phyloP scores from a whole-genome alignment of 179 eudicot species.

The Drosera spatulata region DNA sequence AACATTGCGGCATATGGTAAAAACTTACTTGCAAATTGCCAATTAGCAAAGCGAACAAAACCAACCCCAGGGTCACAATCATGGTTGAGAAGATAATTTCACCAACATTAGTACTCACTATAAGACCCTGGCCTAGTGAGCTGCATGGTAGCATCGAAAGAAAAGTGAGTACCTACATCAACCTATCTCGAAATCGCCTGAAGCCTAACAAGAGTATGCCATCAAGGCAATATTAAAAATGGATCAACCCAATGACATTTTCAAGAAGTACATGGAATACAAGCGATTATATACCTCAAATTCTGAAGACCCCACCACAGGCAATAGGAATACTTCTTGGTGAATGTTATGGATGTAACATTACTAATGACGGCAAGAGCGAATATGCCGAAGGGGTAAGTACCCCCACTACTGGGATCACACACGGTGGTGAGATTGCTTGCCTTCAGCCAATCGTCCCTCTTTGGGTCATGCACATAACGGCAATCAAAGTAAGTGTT shows the following conservation, averaged over 20 bases:
- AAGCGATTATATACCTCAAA: constrained; percentile 26
- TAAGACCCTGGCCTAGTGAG: constrained; percentile 31
- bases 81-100: constrained; percentile 26
- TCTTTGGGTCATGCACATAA: constrained; percentile 12
- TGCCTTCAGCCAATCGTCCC: constrained; percentile 27
- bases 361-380: constrained; percentile 40
- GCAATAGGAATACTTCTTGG: constrained; percentile 65
- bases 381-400: constrained; percentile 60
- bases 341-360: constrained; percentile 41
- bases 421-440: constrained; percentile 38
- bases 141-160: constrained; percentile 9
- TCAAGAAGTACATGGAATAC: no score
- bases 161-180: no score
- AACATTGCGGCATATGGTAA: not conserved
- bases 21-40: constrained; percentile 48
- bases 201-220: no score
- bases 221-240: no score
- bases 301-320: constrained; percentile 87
- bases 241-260: no score
- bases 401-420: constrained; percentile 19
- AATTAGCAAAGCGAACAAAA: constrained; percentile 35
- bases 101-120: constrained; percentile 22
- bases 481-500: constrained; percentile 25
- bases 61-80: constrained; percentile 32
- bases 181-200: no score